Percentiles rank a stretch among this genome's conserved stretches.
These are phyloP conservation scores for Wallacemonas rigidus DNA, from an alignment of 208 protist genomes.

Conservation along the genomic window DNA sequence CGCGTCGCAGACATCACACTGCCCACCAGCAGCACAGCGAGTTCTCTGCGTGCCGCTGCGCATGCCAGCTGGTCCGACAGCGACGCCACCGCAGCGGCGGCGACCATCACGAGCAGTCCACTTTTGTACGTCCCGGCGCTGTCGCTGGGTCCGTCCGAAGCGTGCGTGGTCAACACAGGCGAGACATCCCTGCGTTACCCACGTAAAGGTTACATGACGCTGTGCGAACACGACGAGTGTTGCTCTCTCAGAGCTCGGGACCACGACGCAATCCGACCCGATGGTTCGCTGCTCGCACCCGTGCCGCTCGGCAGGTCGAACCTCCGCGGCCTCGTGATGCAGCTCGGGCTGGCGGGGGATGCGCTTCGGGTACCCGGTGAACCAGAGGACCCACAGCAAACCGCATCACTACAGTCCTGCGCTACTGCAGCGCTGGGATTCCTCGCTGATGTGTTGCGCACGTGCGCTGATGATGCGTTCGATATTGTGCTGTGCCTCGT, in stretches of 20 bases:
- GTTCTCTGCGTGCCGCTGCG: background rate
- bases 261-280: background rate
- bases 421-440: background rate
- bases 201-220: conserved; percentile 13
- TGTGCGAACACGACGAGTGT: background rate
- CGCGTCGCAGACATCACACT: conserved; percentile 17
- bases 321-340: background rate
- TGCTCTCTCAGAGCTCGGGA: background rate
- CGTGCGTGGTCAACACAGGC: conserved; percentile 32
- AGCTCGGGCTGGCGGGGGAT: background rate
- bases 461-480: background rate
- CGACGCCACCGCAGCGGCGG: no score
- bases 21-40: conserved; percentile 17
- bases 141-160: conserved; percentile 26
- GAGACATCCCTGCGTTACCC: conserved; percentile 29
- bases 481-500: conserved; percentile 16
- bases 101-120: background rate
- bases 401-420: background rate
- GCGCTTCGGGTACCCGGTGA: background rate
- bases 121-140: conserved; percentile 30
- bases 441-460: background rate
- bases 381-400: background rate
- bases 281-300: background rate
- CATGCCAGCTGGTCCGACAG: background rate
- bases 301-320: background rate